Evolutionary conservation across 495 filamentous ascomycete species (phyloP).

Genomic region (Daldinia childiae): DNA sequence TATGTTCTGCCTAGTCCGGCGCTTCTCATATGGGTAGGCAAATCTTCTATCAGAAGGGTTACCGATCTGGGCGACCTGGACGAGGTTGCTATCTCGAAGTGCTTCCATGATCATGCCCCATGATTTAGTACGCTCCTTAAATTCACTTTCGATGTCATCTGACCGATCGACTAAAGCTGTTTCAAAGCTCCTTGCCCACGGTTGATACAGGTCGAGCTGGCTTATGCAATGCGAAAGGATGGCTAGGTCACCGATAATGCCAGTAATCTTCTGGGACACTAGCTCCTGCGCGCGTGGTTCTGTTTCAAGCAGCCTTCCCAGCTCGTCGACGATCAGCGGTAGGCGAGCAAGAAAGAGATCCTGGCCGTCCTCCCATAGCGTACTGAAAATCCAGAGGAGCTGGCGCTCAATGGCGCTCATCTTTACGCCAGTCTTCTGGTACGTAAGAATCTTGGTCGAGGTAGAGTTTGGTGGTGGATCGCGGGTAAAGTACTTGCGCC

Average conservation of each 20-base stretch:
- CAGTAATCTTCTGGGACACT: slow-evolving; percentile 51
- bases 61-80: neutral
- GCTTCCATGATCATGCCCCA: slow-evolving; percentile 25
- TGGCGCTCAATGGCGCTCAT: slow-evolving; percentile 29
- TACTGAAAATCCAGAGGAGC: slow-evolving; percentile 50
- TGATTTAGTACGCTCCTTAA: slow-evolving; percentile 14
- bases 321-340: slow-evolving; percentile 54
- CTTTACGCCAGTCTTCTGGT: slow-evolving; percentile 15
- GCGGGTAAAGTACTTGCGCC: slow-evolving; percentile 47
- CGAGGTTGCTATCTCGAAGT: slow-evolving; percentile 20
- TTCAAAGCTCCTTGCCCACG: slow-evolving; percentile 58
- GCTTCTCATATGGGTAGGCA: slow-evolving; percentile 4
- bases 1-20: slow-evolving; percentile 38
- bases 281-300: slow-evolving; percentile 48
- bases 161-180: slow-evolving; percentile 23
- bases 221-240: slow-evolving; percentile 52
- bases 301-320: slow-evolving; percentile 54
- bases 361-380: slow-evolving; percentile 39
- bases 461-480: neutral
- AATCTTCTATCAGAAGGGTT: neutral
- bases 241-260: slow-evolving; percentile 54
- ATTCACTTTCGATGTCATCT: slow-evolving; percentile 47
- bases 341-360: slow-evolving; percentile 46
- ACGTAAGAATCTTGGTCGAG: neutral
- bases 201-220: slow-evolving; percentile 58